Evolutionary conservation across 2,329 filamentous ascomycete genomes (phyloP).

Genomic region (Trichoderma polysporum): DNA sequence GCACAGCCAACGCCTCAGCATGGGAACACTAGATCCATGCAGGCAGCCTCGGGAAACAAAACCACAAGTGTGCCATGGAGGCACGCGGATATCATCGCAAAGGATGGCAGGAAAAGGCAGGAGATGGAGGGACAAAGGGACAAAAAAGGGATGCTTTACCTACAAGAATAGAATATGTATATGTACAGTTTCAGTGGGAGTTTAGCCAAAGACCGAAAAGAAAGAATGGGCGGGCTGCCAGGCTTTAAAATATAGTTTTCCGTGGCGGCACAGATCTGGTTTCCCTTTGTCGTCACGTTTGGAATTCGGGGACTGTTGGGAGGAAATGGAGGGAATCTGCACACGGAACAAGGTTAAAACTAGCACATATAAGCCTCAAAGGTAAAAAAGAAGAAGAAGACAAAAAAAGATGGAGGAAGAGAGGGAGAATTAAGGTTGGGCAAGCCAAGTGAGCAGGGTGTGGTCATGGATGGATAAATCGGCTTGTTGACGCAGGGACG

Average conservation of each 20-base stretch:
- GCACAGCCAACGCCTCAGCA: slow-evolving; percentile 21
- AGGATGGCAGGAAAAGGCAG: slow-evolving; percentile 27
- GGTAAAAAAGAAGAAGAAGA: slow-evolving; percentile 11
- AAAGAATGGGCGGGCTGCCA: background rate
- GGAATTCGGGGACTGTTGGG: too few relatives aligned
- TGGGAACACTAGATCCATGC: slow-evolving; percentile 34
- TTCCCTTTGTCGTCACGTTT: background rate
- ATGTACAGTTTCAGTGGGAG: background rate
- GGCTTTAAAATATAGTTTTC: background rate
- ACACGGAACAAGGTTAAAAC: slow-evolving; percentile 21
- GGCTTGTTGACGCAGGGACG: slow-evolving; percentile 23
- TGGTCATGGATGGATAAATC: slow-evolving; percentile 24
- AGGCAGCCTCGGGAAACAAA: slow-evolving; percentile 32
- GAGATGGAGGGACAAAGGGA: slow-evolving; percentile 23
- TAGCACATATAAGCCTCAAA: slow-evolving; percentile 15
- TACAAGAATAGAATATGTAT: slow-evolving; percentile 9
- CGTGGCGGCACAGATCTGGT: background rate
- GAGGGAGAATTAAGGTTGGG: slow-evolving; percentile 24
- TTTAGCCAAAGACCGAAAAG: background rate
- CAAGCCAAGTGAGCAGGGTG: slow-evolving; percentile 20
- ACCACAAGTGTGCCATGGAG: slow-evolving; percentile 30
- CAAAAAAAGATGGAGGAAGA: slow-evolving; percentile 14
- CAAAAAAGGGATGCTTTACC: slow-evolving; percentile 27
- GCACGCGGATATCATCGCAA: slow-evolving; percentile 23
- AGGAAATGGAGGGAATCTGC: background rate